These are phyloP conservation scores for Syncephalastrum racemosum DNA, from an alignment of 371 early-diverging fungal species.

Conservation along the genomic window DNA sequence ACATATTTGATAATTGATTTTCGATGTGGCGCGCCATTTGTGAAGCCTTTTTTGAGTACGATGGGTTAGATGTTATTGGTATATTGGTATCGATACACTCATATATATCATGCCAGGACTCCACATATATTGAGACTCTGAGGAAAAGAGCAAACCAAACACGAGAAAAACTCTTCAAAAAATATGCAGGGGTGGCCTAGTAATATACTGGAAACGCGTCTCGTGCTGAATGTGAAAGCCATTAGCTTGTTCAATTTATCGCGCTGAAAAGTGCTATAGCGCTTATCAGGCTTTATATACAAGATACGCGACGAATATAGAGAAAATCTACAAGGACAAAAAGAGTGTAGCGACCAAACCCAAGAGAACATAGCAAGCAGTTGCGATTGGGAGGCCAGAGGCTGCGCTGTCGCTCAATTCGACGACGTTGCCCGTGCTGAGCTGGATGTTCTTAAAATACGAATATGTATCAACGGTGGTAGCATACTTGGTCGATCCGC, in stretches of 20 bases:
- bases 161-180: too few species aligned
- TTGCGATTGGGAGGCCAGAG: slow-evolving; percentile 3
- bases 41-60: too few species aligned
- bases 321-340: slow-evolving; percentile 10
- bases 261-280: background rate
- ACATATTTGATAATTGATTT: background rate
- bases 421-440: slow-evolving; percentile 39
- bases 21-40: background rate
- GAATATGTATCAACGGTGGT: slow-evolving; percentile 38
- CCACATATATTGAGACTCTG: too few species aligned
- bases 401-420: slow-evolving; percentile 16
- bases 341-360: slow-evolving; percentile 13
- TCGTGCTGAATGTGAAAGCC: background rate
- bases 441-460: slow-evolving; percentile 45
- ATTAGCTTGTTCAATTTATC: background rate
- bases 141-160: too few species aligned
- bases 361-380: slow-evolving; percentile 8
- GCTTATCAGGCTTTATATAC: background rate
- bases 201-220: too few species aligned
- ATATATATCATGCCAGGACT: too few species aligned
- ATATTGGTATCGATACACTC: too few species aligned
- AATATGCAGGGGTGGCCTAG: too few species aligned
- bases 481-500: slow-evolving; percentile 40
- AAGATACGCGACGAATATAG: background rate
- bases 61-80: too few species aligned